Evolutionary conservation across 1,284 basidiomycete genomes (phyloP).

Genomic region (Athelia sp.): DNA sequence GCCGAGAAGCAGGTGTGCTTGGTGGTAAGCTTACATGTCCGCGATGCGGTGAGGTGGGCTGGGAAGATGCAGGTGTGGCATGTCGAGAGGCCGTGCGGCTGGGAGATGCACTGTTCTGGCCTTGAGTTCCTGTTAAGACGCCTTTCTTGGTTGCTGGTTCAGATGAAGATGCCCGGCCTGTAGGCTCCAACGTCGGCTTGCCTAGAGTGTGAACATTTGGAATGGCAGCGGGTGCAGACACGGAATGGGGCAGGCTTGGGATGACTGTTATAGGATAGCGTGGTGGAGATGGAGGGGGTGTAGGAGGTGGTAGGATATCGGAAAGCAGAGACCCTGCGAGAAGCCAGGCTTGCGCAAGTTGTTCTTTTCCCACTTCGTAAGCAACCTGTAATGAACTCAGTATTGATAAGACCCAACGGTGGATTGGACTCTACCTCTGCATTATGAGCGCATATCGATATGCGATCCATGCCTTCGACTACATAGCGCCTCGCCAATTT

Average conservation of each 20-base stretch:
- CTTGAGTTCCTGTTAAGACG: not conserved
- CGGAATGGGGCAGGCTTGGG: constrained; percentile 31
- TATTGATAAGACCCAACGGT: not conserved
- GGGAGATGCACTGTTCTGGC: not conserved
- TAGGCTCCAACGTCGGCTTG: not conserved
- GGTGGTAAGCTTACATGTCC: constrained; percentile 36
- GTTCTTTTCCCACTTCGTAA: constrained; percentile 50
- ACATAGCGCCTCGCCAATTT: constrained; percentile 66
- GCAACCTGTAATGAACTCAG: constrained; percentile 42
- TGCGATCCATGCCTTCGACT: constrained; percentile 51
- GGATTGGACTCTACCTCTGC: constrained; percentile 40
- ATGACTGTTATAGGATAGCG: constrained; percentile 10
- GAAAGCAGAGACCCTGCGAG: constrained; percentile 56
- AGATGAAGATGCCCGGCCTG: not conserved
- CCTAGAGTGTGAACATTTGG: constrained; percentile 21
- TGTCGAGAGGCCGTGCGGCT: not conserved
- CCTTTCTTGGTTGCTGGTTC: not conserved
- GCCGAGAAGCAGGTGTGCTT: constrained; percentile 27
- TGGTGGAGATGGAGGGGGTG: constrained; percentile 15
- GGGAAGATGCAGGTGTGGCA: constrained; percentile 40
- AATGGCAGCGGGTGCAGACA: constrained; percentile 38
- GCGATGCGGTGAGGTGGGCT: constrained; percentile 54
- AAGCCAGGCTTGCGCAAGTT: constrained; percentile 67
- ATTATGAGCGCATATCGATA: constrained; percentile 50
- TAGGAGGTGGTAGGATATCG: constrained; percentile 36